phyloP scores from a whole-genome alignment of 345 rosid genomes.

The rapeseed (Brassica napus) region Da-Ae NC_063448.1:41120001-41120500 shows the following conservation, averaged over 20 bases:
- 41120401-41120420: too few relatives aligned
- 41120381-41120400: too few relatives aligned
- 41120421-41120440: too few relatives aligned
- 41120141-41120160: too few relatives aligned
- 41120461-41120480: too few relatives aligned
- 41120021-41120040: too few relatives aligned
- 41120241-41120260: neutral
- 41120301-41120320: neutral
- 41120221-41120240: neutral
- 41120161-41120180: neutral
- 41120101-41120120: too few relatives aligned
- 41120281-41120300: neutral
- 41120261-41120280: neutral
- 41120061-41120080: neutral
- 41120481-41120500: too few relatives aligned
- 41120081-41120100: neutral
- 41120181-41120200: neutral
- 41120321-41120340: neutral
- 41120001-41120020: too few relatives aligned
- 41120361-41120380: neutral
- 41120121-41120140: too few relatives aligned
- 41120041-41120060: neutral
- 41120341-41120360: neutral
- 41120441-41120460: too few relatives aligned
- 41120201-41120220: neutral